Base-by-base conservation (phyloP, 2,329 filamentous ascomycete genomes). In the Metarhizium brunneum region DNA sequence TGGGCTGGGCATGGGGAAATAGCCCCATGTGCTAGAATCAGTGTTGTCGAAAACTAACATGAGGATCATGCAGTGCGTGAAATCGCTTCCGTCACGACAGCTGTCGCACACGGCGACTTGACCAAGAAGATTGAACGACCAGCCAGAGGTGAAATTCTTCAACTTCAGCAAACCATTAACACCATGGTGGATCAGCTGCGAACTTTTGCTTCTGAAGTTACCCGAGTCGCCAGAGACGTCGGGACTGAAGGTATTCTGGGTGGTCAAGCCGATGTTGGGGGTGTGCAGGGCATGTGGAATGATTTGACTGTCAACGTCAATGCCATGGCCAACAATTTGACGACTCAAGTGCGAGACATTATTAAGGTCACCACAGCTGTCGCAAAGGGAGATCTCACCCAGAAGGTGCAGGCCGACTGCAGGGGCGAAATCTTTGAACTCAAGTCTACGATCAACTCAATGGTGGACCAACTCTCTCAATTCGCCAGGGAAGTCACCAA, bases 391-490 rank as follows among this genome's bases (percentile, higher is more conserved):
- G 94, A 99, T 70, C 79, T 99, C 64, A 96, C 92, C 52, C 92
- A 96, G 71, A 96, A 96, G 71, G 92, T 99, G 43, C 90, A 95
- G 71, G 92, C 92, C 58, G 90, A 90, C 66, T 92, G 88, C 73
- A 88, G 86, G 75, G 95, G 88, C 71, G 94, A 92, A 79, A 97
- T 92, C 66, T 88, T 85, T 68, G 90, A 89, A 75, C 87, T 99
- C 67, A 99, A 99, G 74, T 92, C 91, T 58, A 97, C 94, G 50
- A 99, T 97, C 77, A 99, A 99, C 74, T 94, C 89, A 69, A 99
- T 99, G 92, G 92, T 99, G 62, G 94, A 96, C 70, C 94, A 96
- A 71, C 78, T 99, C 56, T 90, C 95, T 67, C 92, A 96, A 68
- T 97, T 97, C 68, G 94, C 94, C 10, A 88, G 91, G 67, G 92